Evolutionary conservation across 1,139 yeast genomes (phyloP).

Genomic region (Yamadazyma membranifaciens): DNA sequence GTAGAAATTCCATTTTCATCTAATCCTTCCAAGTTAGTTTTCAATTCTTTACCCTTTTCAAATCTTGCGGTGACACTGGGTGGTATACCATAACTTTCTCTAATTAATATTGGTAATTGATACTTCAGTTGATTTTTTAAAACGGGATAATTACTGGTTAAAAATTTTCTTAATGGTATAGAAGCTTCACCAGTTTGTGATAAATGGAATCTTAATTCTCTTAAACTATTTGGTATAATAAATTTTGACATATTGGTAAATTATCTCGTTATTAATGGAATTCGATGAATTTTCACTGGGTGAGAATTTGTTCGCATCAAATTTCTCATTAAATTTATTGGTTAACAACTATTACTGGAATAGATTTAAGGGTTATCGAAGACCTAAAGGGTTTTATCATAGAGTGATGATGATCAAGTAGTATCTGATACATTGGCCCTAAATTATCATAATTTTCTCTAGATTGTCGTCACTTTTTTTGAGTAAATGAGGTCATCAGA

Average conservation of each 20-base stretch:
- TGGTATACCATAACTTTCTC: constrained; percentile 72
- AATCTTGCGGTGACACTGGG: constrained; percentile 76
- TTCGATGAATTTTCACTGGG: constrained; percentile 10
- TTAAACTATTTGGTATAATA: constrained; percentile 62
- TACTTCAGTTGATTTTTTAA: constrained; percentile 49
- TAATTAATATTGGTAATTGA: constrained; percentile 64
- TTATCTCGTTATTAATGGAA: background rate
- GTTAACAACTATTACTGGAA: too few species aligned
- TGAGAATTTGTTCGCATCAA: constrained; percentile 1
- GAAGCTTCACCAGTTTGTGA: constrained; percentile 76
- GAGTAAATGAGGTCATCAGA: too few species aligned
- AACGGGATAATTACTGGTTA: constrained; percentile 57
- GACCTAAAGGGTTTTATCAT: too few species aligned
- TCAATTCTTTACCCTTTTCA: constrained; percentile 45
- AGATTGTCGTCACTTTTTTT: too few species aligned
- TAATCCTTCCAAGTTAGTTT: constrained; percentile 44
- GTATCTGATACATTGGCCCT: too few species aligned
- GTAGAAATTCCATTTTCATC: constrained; percentile 39
- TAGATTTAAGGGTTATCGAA: too few species aligned
- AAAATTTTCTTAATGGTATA: constrained; percentile 60
- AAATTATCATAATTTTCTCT: too few species aligned
- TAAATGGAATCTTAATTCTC: constrained; percentile 76
- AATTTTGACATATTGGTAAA: constrained; percentile 47
- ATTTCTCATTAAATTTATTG: too few species aligned
- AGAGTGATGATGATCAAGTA: too few species aligned